Evolutionary conservation across 805 yeast species (phyloP), one percentile per base, ranked within the genome.

Genomic region (Candida rishiriensis): DNA sequence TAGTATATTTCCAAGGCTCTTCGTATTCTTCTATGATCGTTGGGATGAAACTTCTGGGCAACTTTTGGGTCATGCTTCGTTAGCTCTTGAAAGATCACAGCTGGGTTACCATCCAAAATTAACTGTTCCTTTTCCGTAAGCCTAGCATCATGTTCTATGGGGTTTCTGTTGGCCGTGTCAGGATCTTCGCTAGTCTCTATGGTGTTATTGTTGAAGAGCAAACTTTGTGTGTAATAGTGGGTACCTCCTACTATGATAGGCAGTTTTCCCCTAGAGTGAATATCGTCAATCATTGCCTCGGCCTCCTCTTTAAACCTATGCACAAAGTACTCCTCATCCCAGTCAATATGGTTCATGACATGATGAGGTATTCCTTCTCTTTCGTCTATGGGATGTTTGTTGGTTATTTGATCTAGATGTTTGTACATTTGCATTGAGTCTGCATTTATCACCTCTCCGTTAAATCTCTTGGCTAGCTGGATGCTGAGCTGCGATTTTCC

Each of bases 161-260:
- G 16, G 10, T 29, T n/a, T 14, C 53, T 28, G 14, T 34, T 17
- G 3, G 17, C 34, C 5, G 36, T 16, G 14, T 15, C 29, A 15
- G 15, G 18, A 11, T 44, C 51, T 11, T 54, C 57, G 13, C 47
- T 46, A 2, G 68, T 61, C 3, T 72, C 74, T 7, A 85, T 73
- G 0, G 86, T 81, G 46, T 79, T 80, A 55, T 88, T 87, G 34
- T 76, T 71, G 59, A 90, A 87, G 9, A 88, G 59, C 8, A 91
- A 60, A 9, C 86, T 79, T 63, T 87, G 97, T 32, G 88, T 68
- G 60, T 93, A 93, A 62, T 93, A 93, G 59, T 90, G 97, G 0
- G 99, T 93, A 0, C 99, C 99, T 5, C 99, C 99, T 1, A 93
- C 93, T 0, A 93, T 61, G 3, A 93, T 85, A 0, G 99, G 97